Conservation (phyloP, 106 monocot species). For the Dendrobium chrysotoxum region DNA sequence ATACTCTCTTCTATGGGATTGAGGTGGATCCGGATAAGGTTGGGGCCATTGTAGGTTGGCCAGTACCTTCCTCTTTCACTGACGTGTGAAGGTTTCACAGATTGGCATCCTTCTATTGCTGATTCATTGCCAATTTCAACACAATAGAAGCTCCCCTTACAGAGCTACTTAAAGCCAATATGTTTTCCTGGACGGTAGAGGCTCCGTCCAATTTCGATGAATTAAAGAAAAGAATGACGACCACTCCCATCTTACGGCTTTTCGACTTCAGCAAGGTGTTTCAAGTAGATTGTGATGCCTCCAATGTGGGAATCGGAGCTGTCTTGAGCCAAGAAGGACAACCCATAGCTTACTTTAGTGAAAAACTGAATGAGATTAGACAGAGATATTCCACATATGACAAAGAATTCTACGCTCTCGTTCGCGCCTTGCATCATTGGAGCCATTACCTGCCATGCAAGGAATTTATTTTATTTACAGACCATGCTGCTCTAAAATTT, state of each 20-base stretch:
- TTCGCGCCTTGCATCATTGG: neutral
- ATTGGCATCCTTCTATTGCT: neutral
- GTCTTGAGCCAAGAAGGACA: slow-evolving; percentile 9
- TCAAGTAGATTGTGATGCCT: slow-evolving; percentile 7
- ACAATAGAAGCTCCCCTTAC: slow-evolving; percentile 5
- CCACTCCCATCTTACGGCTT: neutral
- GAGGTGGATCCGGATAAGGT: neutral
- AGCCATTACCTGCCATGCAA: neutral
- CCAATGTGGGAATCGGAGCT: neutral
- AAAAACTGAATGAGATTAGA: slow-evolving; percentile 1
- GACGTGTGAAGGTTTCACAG: slow-evolving; percentile 8
- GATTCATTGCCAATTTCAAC: neutral
- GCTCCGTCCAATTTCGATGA: neutral
- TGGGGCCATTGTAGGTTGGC: neutral
- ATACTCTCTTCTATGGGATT: neutral
- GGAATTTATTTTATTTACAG: neutral
- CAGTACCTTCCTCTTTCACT: neutral
- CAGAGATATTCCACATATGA: neutral
- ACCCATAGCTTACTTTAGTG: neutral
- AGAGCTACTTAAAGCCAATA: neutral
- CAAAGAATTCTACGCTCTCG: slow-evolving; percentile 1
- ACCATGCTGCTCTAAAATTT: neutral
- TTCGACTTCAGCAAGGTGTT: slow-evolving; percentile 1
- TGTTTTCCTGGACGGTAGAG: neutral
- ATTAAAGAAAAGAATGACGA: neutral